Evolutionary conservation across 1,139 yeast species (phyloP).

Genomic region (Hemisphaericaspora xylofermentans): DNA sequence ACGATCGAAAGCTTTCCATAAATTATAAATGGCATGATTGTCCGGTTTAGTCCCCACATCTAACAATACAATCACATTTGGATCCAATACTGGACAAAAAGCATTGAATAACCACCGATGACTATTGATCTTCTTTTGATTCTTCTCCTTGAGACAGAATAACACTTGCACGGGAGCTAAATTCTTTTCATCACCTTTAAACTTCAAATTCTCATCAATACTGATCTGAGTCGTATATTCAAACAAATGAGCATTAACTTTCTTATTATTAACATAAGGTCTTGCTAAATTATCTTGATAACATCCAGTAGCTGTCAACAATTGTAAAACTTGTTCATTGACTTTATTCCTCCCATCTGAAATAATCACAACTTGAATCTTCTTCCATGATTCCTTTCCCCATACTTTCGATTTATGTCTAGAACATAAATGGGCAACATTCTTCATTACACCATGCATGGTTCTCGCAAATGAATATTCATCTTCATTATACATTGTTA

Average conservation of each 20-base stretch:
- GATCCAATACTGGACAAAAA: slow-evolving; percentile 84
- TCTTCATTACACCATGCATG: slow-evolving; percentile 88
- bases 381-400: slow-evolving; percentile 97
- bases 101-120: slow-evolving; percentile 96
- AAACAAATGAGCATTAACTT: slow-evolving; percentile 88
- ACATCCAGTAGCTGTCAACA: slow-evolving; percentile 89
- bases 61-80: slow-evolving; percentile 77
- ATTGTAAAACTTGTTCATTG: slow-evolving; percentile 76
- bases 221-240: slow-evolving; percentile 93
- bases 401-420: slow-evolving; percentile 80
- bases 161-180: slow-evolving; percentile 90
- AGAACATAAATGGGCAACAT: slow-evolving; percentile 81
- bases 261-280: slow-evolving; percentile 84
- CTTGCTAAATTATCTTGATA: slow-evolving; percentile 96
- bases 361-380: slow-evolving; percentile 83
- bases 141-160: slow-evolving; percentile 85
- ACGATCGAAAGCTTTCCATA: slow-evolving; percentile 95
- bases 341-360: slow-evolving; percentile 93
- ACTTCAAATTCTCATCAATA: slow-evolving; percentile 77
- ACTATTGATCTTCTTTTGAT: slow-evolving; percentile 87
- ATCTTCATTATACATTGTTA: slow-evolving; percentile 96
- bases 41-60: slow-evolving; percentile 96
- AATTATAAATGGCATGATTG: slow-evolving; percentile 76
- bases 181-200: slow-evolving; percentile 75
- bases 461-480: slow-evolving; percentile 87